Conservation (phyloP, 441 rosid genomes). For the California macrophylla region DNA sequence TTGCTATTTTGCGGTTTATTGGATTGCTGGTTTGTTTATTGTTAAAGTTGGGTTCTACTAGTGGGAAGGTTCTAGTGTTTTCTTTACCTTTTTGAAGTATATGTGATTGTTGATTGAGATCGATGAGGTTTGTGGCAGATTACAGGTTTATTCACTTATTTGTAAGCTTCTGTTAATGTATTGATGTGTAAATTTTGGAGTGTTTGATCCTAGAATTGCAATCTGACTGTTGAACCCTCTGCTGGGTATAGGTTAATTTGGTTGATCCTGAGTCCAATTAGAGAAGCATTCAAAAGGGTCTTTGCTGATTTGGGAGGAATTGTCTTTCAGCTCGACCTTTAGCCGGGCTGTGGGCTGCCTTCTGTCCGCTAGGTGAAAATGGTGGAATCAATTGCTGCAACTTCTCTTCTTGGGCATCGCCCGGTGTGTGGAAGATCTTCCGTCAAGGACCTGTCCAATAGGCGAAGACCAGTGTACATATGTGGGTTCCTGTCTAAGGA, state of each 20-base stretch:
- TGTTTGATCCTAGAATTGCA: not conserved
- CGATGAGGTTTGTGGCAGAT: conserved; percentile 22
- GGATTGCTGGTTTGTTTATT: conserved; percentile 12
- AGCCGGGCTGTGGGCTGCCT: too few relatives aligned
- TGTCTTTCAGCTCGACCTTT: conserved; percentile 11
- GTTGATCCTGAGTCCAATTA: conserved; percentile 9
- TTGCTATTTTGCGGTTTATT: not conserved
- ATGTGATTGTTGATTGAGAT: conserved; percentile 14
- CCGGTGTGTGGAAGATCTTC: conserved; percentile 34
- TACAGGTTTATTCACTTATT: conserved; percentile 4
- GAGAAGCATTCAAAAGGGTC: conserved; percentile 12
- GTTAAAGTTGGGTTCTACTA: conserved; percentile 23
- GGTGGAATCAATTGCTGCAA: conserved; percentile 62
- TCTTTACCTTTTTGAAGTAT: conserved; percentile 10
- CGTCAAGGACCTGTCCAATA: conserved; percentile 26
- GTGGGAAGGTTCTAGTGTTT: conserved; percentile 27
- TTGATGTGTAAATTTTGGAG: conserved; percentile 16
- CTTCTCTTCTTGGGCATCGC: conserved; percentile 47
- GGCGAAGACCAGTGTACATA: conserved; percentile 23
- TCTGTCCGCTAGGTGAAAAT: conserved; percentile 41
- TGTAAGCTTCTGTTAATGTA: not conserved
- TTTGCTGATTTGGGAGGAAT: conserved; percentile 2
- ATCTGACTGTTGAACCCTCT: not conserved
- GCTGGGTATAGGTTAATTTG: conserved; percentile 6
- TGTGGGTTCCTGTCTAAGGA: conserved; percentile 28